Percentiles rank a stretch among this genome's conserved stretches.
Conservation (phyloP, 2,329 filamentous ascomycete species). For the Beauveria caledonica region DNA sequence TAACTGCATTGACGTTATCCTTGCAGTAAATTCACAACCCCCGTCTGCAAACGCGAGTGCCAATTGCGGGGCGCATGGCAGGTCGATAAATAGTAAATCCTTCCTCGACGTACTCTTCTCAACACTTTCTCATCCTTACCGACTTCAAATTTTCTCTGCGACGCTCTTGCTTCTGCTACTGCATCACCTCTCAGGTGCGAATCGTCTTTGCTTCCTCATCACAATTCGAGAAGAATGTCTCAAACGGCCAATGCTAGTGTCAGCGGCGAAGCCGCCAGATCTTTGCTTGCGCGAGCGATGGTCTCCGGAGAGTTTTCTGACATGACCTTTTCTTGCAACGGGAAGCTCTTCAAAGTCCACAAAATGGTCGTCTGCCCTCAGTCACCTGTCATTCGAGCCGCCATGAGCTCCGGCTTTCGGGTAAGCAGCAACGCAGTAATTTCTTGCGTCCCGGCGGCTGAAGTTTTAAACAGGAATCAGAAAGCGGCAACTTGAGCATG, state of each 20-base stretch:
- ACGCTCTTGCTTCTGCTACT: too few species aligned
- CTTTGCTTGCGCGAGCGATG: not conserved
- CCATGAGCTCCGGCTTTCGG: not conserved
- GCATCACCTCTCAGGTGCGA: too few species aligned
- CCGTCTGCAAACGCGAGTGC: not conserved
- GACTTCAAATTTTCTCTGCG: too few species aligned
- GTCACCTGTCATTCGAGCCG: not conserved
- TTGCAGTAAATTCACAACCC: not conserved
- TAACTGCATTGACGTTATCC: too few species aligned
- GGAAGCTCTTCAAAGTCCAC: conserved; percentile 7
- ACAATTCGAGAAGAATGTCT: not conserved
- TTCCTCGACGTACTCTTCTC: too few species aligned
- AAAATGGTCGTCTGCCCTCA: not conserved
- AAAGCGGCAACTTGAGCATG: not conserved
- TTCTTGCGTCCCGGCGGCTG: not conserved
- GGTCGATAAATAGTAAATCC: too few species aligned
- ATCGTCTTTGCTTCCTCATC: too few species aligned
- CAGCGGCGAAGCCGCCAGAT: not conserved
- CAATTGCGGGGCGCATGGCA: too few species aligned
- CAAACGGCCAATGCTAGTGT: not conserved
- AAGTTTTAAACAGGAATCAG: not conserved
- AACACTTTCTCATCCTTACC: too few species aligned
- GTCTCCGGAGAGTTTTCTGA: not conserved
- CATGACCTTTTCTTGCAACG: not conserved
- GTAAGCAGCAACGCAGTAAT: not conserved